These are phyloP conservation scores for Penicillium sp. DNA, from an alignment of 2,329 filamentous ascomycete genomes.

Conservation along the genomic window DNA sequence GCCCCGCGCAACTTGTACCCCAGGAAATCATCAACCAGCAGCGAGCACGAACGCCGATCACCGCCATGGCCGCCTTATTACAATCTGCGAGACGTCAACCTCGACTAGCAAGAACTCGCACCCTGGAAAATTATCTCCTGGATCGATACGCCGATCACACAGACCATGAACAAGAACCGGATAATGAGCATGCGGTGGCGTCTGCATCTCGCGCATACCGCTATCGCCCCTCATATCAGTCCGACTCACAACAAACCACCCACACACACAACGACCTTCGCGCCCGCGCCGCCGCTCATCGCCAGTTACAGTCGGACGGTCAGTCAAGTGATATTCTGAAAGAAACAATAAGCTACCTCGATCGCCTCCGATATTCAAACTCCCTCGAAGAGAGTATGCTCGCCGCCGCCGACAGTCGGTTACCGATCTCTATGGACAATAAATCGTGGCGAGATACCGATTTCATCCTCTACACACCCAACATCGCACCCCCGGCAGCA, in stretches of 20 bases:
- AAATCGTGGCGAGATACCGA: slow-evolving; percentile 56
- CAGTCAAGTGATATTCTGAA: slow-evolving; percentile 48
- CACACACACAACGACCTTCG: slow-evolving; percentile 38
- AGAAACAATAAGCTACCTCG: slow-evolving; percentile 63
- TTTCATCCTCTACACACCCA: slow-evolving; percentile 58
- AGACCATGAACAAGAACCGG: slow-evolving; percentile 28
- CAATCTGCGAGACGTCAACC: slow-evolving; percentile 45
- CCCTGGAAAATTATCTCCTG: slow-evolving; percentile 42
- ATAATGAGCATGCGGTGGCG: slow-evolving; percentile 23
- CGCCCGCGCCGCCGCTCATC: slow-evolving; percentile 37
- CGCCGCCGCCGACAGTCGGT: slow-evolving; percentile 54
- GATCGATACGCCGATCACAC: slow-evolving; percentile 36
- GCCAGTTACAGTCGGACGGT: slow-evolving; percentile 38
- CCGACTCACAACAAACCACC: slow-evolving; percentile 28
- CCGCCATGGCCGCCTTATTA: slow-evolving; percentile 41
- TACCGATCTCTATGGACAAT: slow-evolving; percentile 53
- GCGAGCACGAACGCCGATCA: slow-evolving; percentile 24
- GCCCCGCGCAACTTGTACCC: slow-evolving; percentile 18
- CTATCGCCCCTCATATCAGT: slow-evolving; percentile 32
- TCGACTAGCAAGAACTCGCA: slow-evolving; percentile 39
- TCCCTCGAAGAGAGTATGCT: slow-evolving; percentile 57
- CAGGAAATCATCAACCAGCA: slow-evolving; percentile 1
- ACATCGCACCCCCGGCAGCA: slow-evolving; percentile 52
- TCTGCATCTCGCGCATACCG: slow-evolving; percentile 30
- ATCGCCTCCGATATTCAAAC: slow-evolving; percentile 56